Evolutionary conservation across 257 asterid genomes (phyloP).

Genomic region (Solanum etuberosum): DNA sequence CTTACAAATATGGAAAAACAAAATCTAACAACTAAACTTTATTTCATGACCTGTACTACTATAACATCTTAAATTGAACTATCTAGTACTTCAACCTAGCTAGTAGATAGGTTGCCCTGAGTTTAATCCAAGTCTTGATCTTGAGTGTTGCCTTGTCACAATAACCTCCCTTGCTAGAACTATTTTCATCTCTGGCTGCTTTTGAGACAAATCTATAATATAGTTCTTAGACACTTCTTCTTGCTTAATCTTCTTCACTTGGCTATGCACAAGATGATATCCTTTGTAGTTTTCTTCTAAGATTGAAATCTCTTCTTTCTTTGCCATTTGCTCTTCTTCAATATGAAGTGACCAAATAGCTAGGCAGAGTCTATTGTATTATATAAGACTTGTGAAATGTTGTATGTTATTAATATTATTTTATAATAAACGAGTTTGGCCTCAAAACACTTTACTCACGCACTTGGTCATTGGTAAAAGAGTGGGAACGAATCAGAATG

Average conservation of each 20-base stretch:
- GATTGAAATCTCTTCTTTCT: not conserved
- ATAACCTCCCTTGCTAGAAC: not conserved
- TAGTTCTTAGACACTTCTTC: not conserved
- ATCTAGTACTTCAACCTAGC: not conserved
- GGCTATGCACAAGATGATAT: not conserved
- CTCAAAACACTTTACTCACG: not conserved
- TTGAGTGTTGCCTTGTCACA: not conserved
- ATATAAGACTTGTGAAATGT: not conserved
- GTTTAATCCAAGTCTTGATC: constrained; percentile 1
- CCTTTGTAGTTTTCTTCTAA: not conserved
- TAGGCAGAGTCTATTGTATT: not conserved
- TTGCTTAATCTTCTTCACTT: constrained; percentile 7
- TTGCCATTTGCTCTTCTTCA: not conserved
- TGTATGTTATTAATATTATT: not conserved
- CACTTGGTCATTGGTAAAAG: not conserved
- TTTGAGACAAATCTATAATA: not conserved
- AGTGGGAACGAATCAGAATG: not conserved
- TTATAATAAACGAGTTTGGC: not conserved
- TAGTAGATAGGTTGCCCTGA: not conserved
- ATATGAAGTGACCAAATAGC: not conserved
- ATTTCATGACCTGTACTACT: not conserved
- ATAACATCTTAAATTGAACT: not conserved
- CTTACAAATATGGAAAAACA: not conserved
- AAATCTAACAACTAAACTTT: not conserved
- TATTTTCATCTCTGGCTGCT: not conserved